phyloP scores from a whole-genome alignment of 148 eudicot genomes.

The Amaranthus hypochondriacus region DNA sequence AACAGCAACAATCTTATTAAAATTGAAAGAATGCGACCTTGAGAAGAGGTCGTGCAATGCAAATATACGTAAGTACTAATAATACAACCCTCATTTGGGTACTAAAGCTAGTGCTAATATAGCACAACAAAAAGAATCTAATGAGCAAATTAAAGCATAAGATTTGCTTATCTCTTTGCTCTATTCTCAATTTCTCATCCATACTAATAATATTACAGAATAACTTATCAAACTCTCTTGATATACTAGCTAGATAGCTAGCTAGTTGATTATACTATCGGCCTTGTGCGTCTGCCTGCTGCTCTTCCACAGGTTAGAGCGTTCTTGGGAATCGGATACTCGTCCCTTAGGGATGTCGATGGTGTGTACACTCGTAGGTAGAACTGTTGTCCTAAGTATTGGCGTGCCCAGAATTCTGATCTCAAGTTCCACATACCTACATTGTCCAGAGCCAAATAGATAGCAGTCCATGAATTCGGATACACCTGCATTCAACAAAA shows the following conservation, averaged over 20 bases:
- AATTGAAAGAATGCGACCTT: constrained; percentile 65
- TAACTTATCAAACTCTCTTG: constrained; percentile 15
- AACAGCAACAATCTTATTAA: constrained; percentile 7
- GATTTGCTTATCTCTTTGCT: constrained; percentile 15
- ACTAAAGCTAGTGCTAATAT: constrained; percentile 33
- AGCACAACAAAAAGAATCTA: constrained; percentile 35
- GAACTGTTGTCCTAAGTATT: constrained; percentile 84
- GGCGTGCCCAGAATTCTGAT: constrained; percentile 90
- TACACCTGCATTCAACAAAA: constrained; percentile 52
- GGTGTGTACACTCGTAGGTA: constrained; percentile 73
- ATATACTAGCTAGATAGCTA: neutral
- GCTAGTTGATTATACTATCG: constrained; percentile 31
- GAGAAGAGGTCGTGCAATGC: constrained; percentile 55
- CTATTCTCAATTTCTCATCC: constrained; percentile 6
- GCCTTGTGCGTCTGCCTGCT: constrained; percentile 68
- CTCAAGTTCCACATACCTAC: constrained; percentile 98
- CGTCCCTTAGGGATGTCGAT: constrained; percentile 79
- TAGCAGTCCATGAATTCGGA: constrained; percentile 86
- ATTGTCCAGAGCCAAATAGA: constrained; percentile 77
- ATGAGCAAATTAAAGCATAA: constrained; percentile 22
- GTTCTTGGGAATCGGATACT: constrained; percentile 78
- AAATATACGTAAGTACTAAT: constrained; percentile 9
- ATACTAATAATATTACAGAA: neutral
- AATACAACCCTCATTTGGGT: constrained; percentile 20
- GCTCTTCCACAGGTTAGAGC: constrained; percentile 92